Evolutionary conservation across 2,329 filamentous ascomycete genomes (phyloP).

Genomic region (Corynespora cassiicola): DNA sequence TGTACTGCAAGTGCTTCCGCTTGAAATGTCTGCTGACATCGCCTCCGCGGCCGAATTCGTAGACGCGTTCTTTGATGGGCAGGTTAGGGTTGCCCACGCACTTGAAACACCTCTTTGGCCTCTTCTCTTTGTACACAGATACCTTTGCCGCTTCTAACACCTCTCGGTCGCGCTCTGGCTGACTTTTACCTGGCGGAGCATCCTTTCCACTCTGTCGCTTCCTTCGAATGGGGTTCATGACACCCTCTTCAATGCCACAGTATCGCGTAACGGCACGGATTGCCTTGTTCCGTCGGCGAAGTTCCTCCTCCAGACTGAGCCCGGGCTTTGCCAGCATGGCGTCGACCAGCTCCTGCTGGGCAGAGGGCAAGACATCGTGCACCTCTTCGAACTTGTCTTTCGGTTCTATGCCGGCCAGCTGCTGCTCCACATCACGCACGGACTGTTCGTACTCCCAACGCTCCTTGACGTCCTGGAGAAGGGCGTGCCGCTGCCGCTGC

Average conservation of each 20-base stretch:
- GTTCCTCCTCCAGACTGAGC: conserved; percentile 11
- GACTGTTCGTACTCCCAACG: conserved; percentile 14
- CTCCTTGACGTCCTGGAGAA: conserved; percentile 11
- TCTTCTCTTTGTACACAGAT: conserved; percentile 17
- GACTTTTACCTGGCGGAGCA: conserved; percentile 8
- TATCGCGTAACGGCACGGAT: conserved; percentile 13
- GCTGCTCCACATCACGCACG: conserved; percentile 19
- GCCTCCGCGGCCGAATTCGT: conserved; percentile 13
- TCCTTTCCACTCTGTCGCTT: conserved; percentile 3
- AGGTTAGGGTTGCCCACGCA: conserved; percentile 17
- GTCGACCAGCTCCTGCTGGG: conserved; percentile 11
- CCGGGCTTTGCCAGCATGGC: conserved; percentile 6
- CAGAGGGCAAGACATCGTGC: conserved; percentile 18
- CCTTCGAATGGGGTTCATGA: conserved; percentile 5
- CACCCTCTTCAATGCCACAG: conserved; percentile 16
- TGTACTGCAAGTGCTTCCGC: conserved; percentile 14
- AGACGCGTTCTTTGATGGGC: conserved; percentile 8
- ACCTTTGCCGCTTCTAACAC: conserved; percentile 20
- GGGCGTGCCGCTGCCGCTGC: conserved; percentile 11
- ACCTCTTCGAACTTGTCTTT: conserved; percentile 25
- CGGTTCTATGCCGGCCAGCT: conserved; percentile 19
- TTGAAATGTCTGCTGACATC: conserved; percentile 22
- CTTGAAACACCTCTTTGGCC: conserved; percentile 20
- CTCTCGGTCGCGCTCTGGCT: conserved; percentile 10
- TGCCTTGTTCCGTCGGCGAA: conserved; percentile 8